Percentiles rank a stretch among this genome's conserved stretches.
phyloP scores from a whole-genome alignment of 495 filamentous ascomycete genomes.

The Aspergillus diversus region DNA sequence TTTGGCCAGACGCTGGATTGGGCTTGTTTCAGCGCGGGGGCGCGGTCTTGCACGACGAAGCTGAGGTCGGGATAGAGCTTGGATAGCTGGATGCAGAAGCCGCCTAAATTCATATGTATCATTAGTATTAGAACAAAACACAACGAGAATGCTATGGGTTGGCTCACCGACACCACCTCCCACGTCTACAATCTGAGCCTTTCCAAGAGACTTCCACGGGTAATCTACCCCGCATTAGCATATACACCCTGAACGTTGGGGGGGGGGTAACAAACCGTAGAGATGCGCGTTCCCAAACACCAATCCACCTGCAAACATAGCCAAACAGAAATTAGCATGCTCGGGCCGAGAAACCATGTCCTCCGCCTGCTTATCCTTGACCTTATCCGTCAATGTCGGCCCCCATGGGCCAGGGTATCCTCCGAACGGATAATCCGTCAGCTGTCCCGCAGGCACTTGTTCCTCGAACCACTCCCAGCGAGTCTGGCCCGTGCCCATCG shows the following conservation, averaged over 20 bases:
- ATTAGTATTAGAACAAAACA: too few species aligned
- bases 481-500: conserved; percentile 31
- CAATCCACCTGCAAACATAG: conserved; percentile 40
- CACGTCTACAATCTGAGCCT: conserved; percentile 42
- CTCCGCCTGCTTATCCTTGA: background rate
- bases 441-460: background rate
- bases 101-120: too few species aligned
- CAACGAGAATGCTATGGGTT: too few species aligned
- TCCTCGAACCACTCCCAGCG: conserved; percentile 46
- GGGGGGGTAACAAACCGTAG: conserved; percentile 19
- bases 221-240: conserved; percentile 17
- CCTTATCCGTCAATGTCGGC: background rate
- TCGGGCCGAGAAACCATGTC: conserved; percentile 31
- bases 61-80: conserved; percentile 29
- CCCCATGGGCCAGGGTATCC: conserved; percentile 1
- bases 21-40: conserved; percentile 33
- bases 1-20: conserved; percentile 15
- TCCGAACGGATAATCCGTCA: background rate
- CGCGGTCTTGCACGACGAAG: conserved; percentile 45
- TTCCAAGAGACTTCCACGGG: conserved; percentile 38
- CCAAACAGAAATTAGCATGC: conserved; percentile 32
- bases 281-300: conserved; percentile 36
- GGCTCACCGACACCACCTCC: conserved; percentile 45
- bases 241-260: background rate
- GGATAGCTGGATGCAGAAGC: conserved; percentile 14